Evolutionary conservation across 768 basidiomycete species (phyloP).

Genomic region (Kwoniella sp.): DNA sequence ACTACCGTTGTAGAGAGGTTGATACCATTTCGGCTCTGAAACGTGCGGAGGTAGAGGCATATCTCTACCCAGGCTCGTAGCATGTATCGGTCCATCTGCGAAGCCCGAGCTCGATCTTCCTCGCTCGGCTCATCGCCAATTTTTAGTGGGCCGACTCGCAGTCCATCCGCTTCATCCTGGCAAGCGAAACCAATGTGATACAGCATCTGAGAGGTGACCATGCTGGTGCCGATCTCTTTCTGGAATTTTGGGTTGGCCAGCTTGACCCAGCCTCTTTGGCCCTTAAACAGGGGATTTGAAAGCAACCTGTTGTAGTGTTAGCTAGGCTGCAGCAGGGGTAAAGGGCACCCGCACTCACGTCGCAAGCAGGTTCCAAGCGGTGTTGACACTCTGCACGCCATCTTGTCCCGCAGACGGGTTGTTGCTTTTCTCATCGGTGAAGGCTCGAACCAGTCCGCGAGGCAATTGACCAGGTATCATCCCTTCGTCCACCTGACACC

Average conservation of each 20-base stretch:
- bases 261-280: conserved; percentile 39
- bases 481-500: conserved; percentile 28
- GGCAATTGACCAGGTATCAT: conserved; percentile 37
- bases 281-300: conserved; percentile 36
- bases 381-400: conserved; percentile 20
- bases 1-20: background rate
- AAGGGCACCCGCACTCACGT: conserved; percentile 22
- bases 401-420: conserved; percentile 28
- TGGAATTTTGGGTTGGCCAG: conserved; percentile 28
- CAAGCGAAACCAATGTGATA: conserved; percentile 41
- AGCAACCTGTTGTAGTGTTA: conserved; percentile 32
- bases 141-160: conserved; percentile 34
- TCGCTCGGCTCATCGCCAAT: conserved; percentile 12
- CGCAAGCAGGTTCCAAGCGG: conserved; percentile 28
- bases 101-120: conserved; percentile 11
- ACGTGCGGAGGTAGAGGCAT: conserved; percentile 17
- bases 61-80: conserved; percentile 40
- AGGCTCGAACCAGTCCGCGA: conserved; percentile 16
- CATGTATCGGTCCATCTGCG: conserved; percentile 41
- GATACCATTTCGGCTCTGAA: conserved; percentile 18
- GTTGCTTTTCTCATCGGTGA: conserved; percentile 25
- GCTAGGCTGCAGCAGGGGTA: background rate
- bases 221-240: conserved; percentile 19
- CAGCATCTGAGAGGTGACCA: conserved; percentile 19
- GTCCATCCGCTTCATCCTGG: conserved; percentile 23